phyloP scores from a whole-genome alignment of 2,329 filamentous ascomycete genomes.

The Cladophialophora bantiana region DNA sequence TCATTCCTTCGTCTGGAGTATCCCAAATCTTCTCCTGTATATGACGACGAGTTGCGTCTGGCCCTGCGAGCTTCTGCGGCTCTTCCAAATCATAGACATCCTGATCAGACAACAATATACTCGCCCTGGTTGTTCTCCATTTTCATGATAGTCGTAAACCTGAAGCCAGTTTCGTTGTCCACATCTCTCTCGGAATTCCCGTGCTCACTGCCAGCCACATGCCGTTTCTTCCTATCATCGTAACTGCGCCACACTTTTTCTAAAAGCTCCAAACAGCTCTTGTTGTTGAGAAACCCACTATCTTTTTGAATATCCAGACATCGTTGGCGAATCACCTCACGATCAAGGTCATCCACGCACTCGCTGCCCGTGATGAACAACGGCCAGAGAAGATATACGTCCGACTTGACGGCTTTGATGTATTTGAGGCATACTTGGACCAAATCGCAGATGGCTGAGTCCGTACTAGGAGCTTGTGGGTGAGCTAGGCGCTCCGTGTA shows the following conservation, averaged over 20 bases:
- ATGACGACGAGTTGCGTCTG: neutral
- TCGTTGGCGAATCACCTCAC: constrained; percentile 77
- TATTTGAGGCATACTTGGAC: constrained; percentile 84
- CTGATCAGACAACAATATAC: constrained; percentile 48
- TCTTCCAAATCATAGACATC: neutral
- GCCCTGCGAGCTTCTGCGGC: neutral
- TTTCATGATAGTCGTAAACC: constrained; percentile 49
- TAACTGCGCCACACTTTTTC: constrained; percentile 75
- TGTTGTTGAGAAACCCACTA: constrained; percentile 92
- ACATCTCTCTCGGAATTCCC: neutral
- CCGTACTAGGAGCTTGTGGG: constrained; percentile 73
- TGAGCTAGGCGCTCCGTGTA: constrained; percentile 88
- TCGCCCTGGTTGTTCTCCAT: constrained; percentile 48
- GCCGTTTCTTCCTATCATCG: constrained; percentile 20
- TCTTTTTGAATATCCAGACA: constrained; percentile 87
- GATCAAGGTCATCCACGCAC: constrained; percentile 81
- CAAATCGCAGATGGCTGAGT: constrained; percentile 81
- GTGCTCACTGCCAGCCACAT: neutral
- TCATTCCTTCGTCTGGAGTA: neutral
- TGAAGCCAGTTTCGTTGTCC: constrained; percentile 43
- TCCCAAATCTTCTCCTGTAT: neutral
- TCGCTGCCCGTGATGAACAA: constrained; percentile 90
- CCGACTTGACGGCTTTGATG: constrained; percentile 77
- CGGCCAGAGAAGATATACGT: constrained; percentile 93
- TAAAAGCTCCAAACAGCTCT: constrained; percentile 81